Evolutionary conservation across 768 basidiomycete species (phyloP), one percentile per base, ranked within the genome.

Genomic region (Austroboletus eburneus): DNA sequence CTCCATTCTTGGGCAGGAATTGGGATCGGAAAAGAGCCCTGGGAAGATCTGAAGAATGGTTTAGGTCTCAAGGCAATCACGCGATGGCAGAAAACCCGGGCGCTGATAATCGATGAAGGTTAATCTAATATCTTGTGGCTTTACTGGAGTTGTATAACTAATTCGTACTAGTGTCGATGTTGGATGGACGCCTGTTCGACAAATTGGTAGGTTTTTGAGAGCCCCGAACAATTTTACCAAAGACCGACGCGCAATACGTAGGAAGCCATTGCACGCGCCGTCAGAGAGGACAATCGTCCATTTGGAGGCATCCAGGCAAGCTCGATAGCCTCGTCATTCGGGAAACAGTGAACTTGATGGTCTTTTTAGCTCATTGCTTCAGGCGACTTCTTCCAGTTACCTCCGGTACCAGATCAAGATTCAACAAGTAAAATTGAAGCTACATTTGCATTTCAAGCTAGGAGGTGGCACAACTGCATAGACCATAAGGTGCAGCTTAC

Each of bases 381-480:
- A 1, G 87, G 87, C 0, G 87, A 91, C 62, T 90, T 89, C 62
- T 88, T 85, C 62, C 87, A 91, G 62, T 69, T 91, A 0, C 87
- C 87, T 2, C 87, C 87, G 1, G 84, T 90, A 2, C 69, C 73
- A 4, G 72, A 74, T 24, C 61, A 69, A 59, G 48, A 79, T 71
- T 57, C 77, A 50, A 69, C 76, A 23, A 70, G 78, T 29, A 67
- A 67, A 6, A 77, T 81, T 30, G 69, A 74, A 2, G 71, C 79
- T 9, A 69, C 64, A 2, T 88, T 81, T 58, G 77, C 81, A 9
- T 91, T 91, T 55, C 78, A 85, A 50, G 83, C 86, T 0, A 59
- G 68, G 32, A 68, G 69, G 14, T 91, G 88, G 87, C 40, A 59
- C 10, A 61, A 63, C 27, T 79, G 83, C 42, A 78, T 89, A 37